Evolutionary conservation across 768 basidiomycete genomes (phyloP).

Genomic region (Lentinula lateritia): DNA sequence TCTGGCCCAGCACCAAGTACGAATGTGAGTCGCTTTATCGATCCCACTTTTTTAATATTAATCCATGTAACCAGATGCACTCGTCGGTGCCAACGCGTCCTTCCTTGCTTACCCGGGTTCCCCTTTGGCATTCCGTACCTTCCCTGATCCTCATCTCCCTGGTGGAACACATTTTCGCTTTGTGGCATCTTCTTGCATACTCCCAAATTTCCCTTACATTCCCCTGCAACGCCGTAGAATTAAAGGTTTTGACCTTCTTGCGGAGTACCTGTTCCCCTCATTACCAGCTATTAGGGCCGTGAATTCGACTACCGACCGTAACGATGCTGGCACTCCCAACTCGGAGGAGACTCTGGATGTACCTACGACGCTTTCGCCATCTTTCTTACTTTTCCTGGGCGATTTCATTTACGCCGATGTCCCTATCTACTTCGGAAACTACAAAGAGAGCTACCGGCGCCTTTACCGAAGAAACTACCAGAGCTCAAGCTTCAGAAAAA

Average conservation of each 20-base stretch:
- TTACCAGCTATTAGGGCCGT: background rate
- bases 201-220: constrained; percentile 69
- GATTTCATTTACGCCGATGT: constrained; percentile 78
- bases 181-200: constrained; percentile 60
- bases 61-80: constrained; percentile 30
- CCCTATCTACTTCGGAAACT: constrained; percentile 56
- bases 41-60: constrained; percentile 5
- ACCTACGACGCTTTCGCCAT: constrained; percentile 25
- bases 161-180: constrained; percentile 60
- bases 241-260: constrained; percentile 60
- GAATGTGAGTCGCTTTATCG: constrained; percentile 45
- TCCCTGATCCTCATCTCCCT: constrained; percentile 61
- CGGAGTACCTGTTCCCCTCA: constrained; percentile 41
- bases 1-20: constrained; percentile 66
- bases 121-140: constrained; percentile 63
- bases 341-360: background rate
- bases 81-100: constrained; percentile 34
- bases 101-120: constrained; percentile 42
- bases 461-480: constrained; percentile 65
- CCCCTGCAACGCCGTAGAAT: constrained; percentile 49
- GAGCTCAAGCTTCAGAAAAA: constrained; percentile 56
- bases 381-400: constrained; percentile 67
- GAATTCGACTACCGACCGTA: background rate
- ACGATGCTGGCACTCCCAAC: background rate
- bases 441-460: constrained; percentile 52